These are phyloP conservation scores for Senecio squalidus DNA, from an alignment of 140 eudicot genomes.

Conservation along the genomic window DNA sequence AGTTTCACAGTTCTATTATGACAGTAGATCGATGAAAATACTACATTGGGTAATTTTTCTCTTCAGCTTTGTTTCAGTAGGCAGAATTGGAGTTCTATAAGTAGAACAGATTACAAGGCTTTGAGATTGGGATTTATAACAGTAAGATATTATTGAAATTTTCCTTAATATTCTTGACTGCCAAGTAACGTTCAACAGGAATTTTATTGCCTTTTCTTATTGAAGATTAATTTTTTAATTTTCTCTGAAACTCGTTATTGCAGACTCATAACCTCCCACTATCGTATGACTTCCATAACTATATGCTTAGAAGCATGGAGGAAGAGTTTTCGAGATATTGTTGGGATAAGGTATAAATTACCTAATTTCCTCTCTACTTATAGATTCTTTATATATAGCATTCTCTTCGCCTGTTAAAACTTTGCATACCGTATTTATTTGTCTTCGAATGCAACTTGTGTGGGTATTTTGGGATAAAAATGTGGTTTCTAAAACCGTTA, in stretches of 20 bases:
- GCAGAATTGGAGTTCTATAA: conserved; percentile 84
- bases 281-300: conserved; percentile 79
- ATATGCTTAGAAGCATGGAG: conserved; percentile 95
- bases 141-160: conserved; percentile 36
- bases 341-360: conserved; percentile 70
- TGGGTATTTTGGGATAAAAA: conserved; percentile 3
- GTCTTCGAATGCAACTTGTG: neutral
- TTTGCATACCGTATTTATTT: too few relatives aligned
- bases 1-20: conserved; percentile 1
- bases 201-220: neutral
- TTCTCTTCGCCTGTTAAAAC: neutral
- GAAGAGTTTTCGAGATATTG: conserved; percentile 96
- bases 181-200: conserved; percentile 10
- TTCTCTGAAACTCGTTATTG: conserved; percentile 16
- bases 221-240: neutral
- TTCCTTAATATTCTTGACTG: neutral
- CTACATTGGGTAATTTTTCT: conserved; percentile 15
- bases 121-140: conserved; percentile 79
- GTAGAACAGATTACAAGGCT: conserved; percentile 82
- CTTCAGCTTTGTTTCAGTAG: conserved; percentile 87
- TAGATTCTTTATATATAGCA: too few relatives aligned
- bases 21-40: neutral
- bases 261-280: conserved; percentile 92
- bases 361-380: neutral
- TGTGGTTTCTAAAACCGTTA: neutral